Evolutionary conservation across 1,284 basidiomycete species (phyloP).

Genomic region (Apiotrichum veenhuisii): DNA sequence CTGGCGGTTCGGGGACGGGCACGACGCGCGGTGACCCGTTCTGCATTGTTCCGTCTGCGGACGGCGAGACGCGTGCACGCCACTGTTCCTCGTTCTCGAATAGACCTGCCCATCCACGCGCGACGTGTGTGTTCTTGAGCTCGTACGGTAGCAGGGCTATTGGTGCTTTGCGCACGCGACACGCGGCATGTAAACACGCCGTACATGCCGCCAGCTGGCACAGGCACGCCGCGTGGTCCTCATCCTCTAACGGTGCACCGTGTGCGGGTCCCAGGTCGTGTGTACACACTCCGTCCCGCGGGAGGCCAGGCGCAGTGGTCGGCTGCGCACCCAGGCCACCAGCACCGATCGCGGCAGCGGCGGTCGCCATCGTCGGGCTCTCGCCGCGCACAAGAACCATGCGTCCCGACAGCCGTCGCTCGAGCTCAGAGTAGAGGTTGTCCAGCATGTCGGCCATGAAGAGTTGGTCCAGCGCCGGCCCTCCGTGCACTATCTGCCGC

Average conservation of each 20-base stretch:
- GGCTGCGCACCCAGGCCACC: slow-evolving; percentile 20
- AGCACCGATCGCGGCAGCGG: slow-evolving; percentile 18
- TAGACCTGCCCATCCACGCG: slow-evolving; percentile 33
- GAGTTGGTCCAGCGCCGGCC: slow-evolving; percentile 40
- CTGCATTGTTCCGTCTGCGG: slow-evolving; percentile 5
- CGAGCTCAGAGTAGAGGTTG: slow-evolving; percentile 42
- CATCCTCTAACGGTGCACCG: slow-evolving; percentile 15
- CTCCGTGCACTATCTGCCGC: slow-evolving; percentile 47
- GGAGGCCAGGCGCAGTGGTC: slow-evolving; percentile 11
- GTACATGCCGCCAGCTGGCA: slow-evolving; percentile 43
- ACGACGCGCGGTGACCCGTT: not conserved
- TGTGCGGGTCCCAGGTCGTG: slow-evolving; percentile 24
- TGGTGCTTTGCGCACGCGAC: slow-evolving; percentile 31
- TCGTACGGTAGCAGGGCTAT: slow-evolving; percentile 36
- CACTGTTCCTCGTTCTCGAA: slow-evolving; percentile 36
- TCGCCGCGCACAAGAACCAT: slow-evolving; percentile 14
- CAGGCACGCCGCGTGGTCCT: slow-evolving; percentile 41
- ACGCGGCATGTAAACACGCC: slow-evolving; percentile 32
- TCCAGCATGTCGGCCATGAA: slow-evolving; percentile 47
- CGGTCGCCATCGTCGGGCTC: slow-evolving; percentile 13
- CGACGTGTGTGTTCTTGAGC: slow-evolving; percentile 19
- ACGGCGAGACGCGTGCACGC: slow-evolving; percentile 10
- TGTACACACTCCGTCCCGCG: slow-evolving; percentile 19
- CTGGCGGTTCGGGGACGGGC: not conserved
- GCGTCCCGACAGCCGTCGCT: slow-evolving; percentile 36